Percentiles rank a stretch among this genome's conserved stretches.
These are phyloP conservation scores for Xylaria bambusicola DNA, from an alignment of 495 filamentous ascomycete species.

Conservation along the genomic window DNA sequence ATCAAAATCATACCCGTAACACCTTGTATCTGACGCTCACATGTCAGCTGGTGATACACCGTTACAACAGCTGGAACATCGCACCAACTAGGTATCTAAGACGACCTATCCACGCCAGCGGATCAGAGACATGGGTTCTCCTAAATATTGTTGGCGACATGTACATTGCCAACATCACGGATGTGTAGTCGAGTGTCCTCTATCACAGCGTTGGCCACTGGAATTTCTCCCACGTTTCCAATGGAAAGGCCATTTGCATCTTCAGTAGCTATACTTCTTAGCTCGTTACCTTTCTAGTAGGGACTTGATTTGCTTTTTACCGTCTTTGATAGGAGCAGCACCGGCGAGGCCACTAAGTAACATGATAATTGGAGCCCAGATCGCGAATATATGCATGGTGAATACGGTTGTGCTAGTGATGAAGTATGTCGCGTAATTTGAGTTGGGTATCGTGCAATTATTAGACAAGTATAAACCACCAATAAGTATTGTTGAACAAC, in stretches of 20 bases:
- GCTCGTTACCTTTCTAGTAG: not conserved
- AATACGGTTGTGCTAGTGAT: too few relatives aligned
- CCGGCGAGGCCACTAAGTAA: not conserved
- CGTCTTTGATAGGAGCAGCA: not conserved
- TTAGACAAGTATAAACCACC: too few relatives aligned
- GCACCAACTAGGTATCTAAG: too few relatives aligned
- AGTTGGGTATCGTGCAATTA: too few relatives aligned
- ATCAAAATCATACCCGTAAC: too few relatives aligned
- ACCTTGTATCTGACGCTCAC: too few relatives aligned
- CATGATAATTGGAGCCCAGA: not conserved
- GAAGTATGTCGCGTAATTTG: too few relatives aligned
- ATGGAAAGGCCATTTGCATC: not conserved
- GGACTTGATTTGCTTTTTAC: not conserved
- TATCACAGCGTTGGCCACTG: slow-evolving; percentile 15
- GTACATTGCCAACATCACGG: not conserved
- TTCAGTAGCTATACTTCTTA: not conserved
- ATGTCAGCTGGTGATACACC: too few relatives aligned
- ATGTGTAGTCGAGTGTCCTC: slow-evolving; percentile 7
- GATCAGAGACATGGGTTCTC: not conserved
- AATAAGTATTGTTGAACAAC: too few relatives aligned
- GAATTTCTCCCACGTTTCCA: not conserved
- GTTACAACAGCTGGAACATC: too few relatives aligned
- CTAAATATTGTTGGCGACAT: not conserved
- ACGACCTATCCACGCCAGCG: too few relatives aligned
- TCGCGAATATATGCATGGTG: not conserved